Evolutionary conservation across 2,329 filamentous ascomycete species (phyloP), one percentile per base, ranked within the genome.

Genomic region (Ascochyta viciae-villosae): DNA sequence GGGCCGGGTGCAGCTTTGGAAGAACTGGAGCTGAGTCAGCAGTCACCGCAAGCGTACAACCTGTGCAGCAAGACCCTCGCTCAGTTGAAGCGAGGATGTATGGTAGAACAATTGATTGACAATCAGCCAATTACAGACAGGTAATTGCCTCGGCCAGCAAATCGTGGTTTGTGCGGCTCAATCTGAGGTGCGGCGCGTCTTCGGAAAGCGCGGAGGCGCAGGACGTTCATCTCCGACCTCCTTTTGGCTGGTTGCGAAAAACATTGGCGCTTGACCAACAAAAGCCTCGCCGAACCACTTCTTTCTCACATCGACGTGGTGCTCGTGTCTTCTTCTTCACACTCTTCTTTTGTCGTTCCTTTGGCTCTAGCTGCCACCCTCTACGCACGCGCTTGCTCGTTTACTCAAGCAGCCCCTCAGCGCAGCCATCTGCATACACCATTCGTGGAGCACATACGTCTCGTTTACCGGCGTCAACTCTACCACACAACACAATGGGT

Each of bases 401-500:
- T 63, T 53, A 57, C 51, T 48, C 48, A 15, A 55, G 41, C 58
- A 57, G 37, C 53, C 26, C 29, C 26, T 57, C 58, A 52, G 55
- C 58, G 55, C 49, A 58, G 44, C 41, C 43, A 39, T 55, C 50
- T 40, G 40, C 58, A 46, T 50, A 43, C 48, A 42, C 29, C 42
- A 47, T 16, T 31, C 45, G 39, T 43, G 46, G 37, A 50, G 38
- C 24, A 41, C 31, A 39, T 34, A 47, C 24, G 38, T 39, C 50
- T 50, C 44, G 37, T 49, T 37, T 45, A 15, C 40, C 54, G 9
- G 24, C 45, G 19, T 50, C 41, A 16, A 45, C 24, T 46, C 16
- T 29, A 46, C 15, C 42, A 56, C 43, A 52, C 43, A 37, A 47
- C 35, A 53, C 58, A 70, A 84, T 84, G 81, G 78, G 78, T 57